Base-by-base conservation (phyloP, 257 asterid species). In the Solanum clarkiae region DNA sequence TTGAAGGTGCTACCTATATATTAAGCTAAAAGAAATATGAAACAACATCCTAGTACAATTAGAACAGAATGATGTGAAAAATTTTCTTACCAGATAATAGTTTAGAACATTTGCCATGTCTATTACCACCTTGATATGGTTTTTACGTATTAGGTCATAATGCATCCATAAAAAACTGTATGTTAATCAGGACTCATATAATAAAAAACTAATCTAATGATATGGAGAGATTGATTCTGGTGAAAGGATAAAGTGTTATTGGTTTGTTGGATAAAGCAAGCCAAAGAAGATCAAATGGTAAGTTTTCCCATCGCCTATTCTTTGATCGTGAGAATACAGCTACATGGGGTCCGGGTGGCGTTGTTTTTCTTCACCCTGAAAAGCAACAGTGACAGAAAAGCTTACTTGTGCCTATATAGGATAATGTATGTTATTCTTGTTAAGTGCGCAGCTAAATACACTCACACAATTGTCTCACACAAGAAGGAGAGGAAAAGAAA, bases 301-400 rank as follows among this genome's bases (percentile, higher is more conserved):
- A 26, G 2, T 29, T 29, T 29, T 29, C 29, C 2, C 2, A 29
- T 29, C 29, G 29, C 29, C 29, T 29, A 29, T 29, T 29, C 29
- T 29, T 29, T 29, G 29, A 29, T 29, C 29, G 29, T 29, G 29
- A 29, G 29, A 1, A 29, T 29, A 29, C 2, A 2, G 29, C 29
- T 29, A 29, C 29, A 29, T 29, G 29, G 29, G 29, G 26, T 29
- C 29, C 1, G 29, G 29, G 29, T 29, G 98, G 99, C 79, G 97
- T 94, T 89, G 98, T 98, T 86, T 96, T 96, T 87, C 94, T 96
- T 86, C 90, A 94, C 80, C 99, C 99, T 47, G 88, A 86, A 85
- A 90, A 29, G 93, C 86, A 88, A 88, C 87, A 77, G 29, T 82
- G 85, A 89, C 80, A 98, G 94, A 85, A 93, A 93, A 91, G 84